Conservation (phyloP, 305 asterid species). For the Fraxinus albicans region DNA sequence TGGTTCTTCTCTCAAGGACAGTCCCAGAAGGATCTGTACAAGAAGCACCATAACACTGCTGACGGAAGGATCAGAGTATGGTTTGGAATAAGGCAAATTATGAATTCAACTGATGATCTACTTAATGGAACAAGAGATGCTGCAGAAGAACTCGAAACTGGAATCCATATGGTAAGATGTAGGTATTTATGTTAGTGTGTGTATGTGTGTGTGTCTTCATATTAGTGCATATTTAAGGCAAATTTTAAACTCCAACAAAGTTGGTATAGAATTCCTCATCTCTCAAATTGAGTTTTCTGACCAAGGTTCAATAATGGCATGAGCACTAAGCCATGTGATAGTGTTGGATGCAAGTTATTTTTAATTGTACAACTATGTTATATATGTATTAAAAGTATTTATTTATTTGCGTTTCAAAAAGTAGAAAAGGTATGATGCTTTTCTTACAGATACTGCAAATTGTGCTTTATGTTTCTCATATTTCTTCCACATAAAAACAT, state of each 20-base stretch:
- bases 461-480: background rate
- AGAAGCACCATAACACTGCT: constrained; percentile 62
- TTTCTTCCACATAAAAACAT: background rate
- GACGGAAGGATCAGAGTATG: constrained; percentile 77
- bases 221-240: background rate
- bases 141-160: constrained; percentile 63
- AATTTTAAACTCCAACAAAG: background rate
- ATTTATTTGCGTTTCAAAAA: background rate
- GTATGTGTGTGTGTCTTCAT: background rate
- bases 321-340: background rate
- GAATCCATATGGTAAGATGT: constrained; percentile 70
- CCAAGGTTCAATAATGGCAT: background rate
- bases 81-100: constrained; percentile 78
- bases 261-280: background rate
- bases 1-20: constrained; percentile 33
- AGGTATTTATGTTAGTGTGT: background rate
- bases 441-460: background rate
- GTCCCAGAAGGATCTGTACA: constrained; percentile 62
- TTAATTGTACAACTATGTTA: background rate
- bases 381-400: no score
- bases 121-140: constrained; percentile 64
- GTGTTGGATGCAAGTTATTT: background rate
- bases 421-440: background rate
- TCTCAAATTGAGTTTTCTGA: background rate
- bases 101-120: constrained; percentile 67